Base-by-base conservation (phyloP, 805 yeast species). In the Candida sphagnicola region DNA sequence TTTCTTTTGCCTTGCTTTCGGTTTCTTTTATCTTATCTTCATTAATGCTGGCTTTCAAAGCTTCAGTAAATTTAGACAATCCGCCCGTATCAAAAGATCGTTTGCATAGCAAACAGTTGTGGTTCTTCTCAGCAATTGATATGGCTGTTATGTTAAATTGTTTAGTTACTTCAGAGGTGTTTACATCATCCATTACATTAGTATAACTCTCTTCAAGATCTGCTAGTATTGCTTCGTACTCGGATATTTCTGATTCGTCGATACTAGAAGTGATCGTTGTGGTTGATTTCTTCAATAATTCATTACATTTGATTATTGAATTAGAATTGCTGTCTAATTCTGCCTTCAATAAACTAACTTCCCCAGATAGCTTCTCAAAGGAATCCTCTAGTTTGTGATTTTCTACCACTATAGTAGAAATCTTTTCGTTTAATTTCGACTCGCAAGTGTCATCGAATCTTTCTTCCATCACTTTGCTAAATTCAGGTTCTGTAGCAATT, bases 71-170 rank as follows among this genome's bases (percentile, higher is more conserved):
- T 4, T 39, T 42, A 1, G 50, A 41, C 16, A 62, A 47, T n/a
- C 59, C 65, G 1, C 53, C 58, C 8, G 63, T 65, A 12, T 74
- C 74, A 59, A 89, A 85, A 10, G 72, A 67, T 36, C 95, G 69
- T 14, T 76, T 75, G 57, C 98, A 91, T 31, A 90, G 62, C 31
- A 81, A 62, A 58, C 97, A 91, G 34, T 75, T 67, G 8, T 79
- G 71, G 6, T 74, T 70, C 3, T 55, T 51, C 18, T 76, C 61
- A 0, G 95, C 93, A 29, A 74, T 57, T 21, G 77, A 74, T 8
- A 85, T 59, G 0, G 96, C 96, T 31, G 76, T 77, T 16, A 70
- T 59, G 51, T 85, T 88, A 59, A 82, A 89, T 30, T 77, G 77
- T 18, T 77, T 65, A 0, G 90, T 81, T 2, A 88, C 85, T 31